phyloP scores from a whole-genome alignment of 768 basidiomycete genomes.

The Xanthoconium stramineum region DNA sequence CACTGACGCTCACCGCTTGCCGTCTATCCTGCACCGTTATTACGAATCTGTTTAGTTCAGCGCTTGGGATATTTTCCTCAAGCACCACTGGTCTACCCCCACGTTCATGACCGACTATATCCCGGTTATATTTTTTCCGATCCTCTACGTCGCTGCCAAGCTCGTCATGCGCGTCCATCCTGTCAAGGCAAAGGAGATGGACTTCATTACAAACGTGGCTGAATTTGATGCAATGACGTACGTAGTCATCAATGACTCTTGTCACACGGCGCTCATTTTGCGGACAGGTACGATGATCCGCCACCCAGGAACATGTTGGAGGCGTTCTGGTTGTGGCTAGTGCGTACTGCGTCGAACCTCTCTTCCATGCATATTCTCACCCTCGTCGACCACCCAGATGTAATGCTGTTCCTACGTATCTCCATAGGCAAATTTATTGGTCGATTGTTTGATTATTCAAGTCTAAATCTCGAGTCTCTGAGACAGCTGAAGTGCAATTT shows the following conservation, averaged over 20 bases:
- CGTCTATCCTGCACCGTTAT: too few species aligned
- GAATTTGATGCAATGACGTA: conserved; percentile 31
- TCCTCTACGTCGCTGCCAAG: conserved; percentile 38
- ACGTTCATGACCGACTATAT: conserved; percentile 43
- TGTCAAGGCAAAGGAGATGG: conserved; percentile 21
- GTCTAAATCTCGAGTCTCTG: too few species aligned
- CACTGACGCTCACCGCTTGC: too few species aligned
- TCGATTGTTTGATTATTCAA: background rate
- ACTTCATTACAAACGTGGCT: conserved; percentile 22
- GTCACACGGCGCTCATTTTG: background rate
- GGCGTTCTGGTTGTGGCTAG: conserved; percentile 29
- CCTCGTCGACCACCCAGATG: conserved; percentile 1
- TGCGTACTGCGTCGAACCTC: conserved; percentile 1
- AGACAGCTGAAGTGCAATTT: too few species aligned
- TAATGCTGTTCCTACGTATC: background rate
- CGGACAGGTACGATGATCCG: conserved; percentile 25
- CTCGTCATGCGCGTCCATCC: conserved; percentile 5
- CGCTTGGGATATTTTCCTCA: conserved; percentile 39
- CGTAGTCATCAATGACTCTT: background rate
- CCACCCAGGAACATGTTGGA: conserved; percentile 25
- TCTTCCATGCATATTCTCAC: background rate
- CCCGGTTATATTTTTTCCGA: conserved; percentile 43
- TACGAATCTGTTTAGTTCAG: conserved; percentile 27
- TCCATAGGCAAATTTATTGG: background rate
- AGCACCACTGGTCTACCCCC: conserved; percentile 33